Conservation (phyloP, 352 stramenopile genomes). For the Globisporangium nunn region DNA sequence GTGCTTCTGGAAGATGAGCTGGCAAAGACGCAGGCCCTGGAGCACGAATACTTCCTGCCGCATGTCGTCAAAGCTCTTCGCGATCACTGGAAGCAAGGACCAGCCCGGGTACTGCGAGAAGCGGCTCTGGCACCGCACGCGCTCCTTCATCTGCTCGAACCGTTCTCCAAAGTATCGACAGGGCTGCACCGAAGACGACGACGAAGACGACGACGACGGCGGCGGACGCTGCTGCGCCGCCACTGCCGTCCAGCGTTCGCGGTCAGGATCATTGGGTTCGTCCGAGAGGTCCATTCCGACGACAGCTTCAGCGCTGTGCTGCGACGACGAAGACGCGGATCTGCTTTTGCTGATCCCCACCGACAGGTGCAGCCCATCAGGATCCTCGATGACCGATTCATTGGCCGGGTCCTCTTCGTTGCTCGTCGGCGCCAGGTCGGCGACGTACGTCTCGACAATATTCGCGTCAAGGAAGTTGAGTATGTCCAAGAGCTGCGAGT, state of each 20-base stretch:
- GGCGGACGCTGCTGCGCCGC: background rate
- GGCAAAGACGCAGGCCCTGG: slow-evolving; percentile 91
- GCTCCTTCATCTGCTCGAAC: slow-evolving; percentile 85
- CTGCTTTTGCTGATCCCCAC: slow-evolving; percentile 3
- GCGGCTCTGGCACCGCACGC: slow-evolving; percentile 68
- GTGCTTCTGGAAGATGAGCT: slow-evolving; percentile 91
- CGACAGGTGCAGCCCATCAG: slow-evolving; percentile 21
- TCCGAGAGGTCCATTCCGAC: slow-evolving; percentile 5
- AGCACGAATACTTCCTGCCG: slow-evolving; percentile 95
- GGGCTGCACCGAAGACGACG: slow-evolving; percentile 11
- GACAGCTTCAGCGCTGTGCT: slow-evolving; percentile 23
- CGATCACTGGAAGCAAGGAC: slow-evolving; percentile 89
- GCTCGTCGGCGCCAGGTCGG: slow-evolving; percentile 17
- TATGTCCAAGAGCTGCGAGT: slow-evolving; percentile 28
- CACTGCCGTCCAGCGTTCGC: slow-evolving; percentile 9
- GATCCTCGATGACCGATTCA: slow-evolving; percentile 26
- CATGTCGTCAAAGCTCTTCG: slow-evolving; percentile 97
- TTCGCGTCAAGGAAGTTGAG: slow-evolving; percentile 49
- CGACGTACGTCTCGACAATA: slow-evolving; percentile 37
- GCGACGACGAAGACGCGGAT: slow-evolving; percentile 14
- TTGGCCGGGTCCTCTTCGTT: slow-evolving; percentile 12
- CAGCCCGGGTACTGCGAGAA: slow-evolving; percentile 68
- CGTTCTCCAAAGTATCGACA: slow-evolving; percentile 71
- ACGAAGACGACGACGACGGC: slow-evolving; percentile 14
- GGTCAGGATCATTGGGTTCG: background rate